Evolutionary conservation across 2,329 filamentous ascomycete species (phyloP).

Genomic region (Cladophialophora psammophila): DNA sequence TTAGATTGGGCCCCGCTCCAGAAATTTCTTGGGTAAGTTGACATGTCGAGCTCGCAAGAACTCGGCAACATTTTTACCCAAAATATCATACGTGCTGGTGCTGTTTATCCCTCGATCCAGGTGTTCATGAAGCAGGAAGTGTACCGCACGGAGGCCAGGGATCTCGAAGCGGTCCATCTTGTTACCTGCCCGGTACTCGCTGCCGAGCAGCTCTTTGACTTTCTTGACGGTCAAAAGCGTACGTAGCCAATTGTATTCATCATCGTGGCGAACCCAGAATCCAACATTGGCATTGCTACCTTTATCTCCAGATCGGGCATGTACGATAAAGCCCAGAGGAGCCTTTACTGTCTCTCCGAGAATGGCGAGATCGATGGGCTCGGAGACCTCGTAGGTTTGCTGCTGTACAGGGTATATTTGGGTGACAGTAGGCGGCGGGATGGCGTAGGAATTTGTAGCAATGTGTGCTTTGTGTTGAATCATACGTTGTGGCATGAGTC

Average conservation of each 20-base stretch:
- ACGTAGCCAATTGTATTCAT: constrained; percentile 55
- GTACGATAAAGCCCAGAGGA: constrained; percentile 48
- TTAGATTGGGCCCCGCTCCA: constrained; percentile 15
- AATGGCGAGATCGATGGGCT: constrained; percentile 27
- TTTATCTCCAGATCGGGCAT: constrained; percentile 54
- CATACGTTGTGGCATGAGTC: constrained; percentile 37
- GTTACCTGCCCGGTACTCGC: constrained; percentile 12
- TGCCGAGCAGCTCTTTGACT: constrained; percentile 26
- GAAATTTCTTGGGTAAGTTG: constrained; percentile 20
- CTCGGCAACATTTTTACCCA: constrained; percentile 21
- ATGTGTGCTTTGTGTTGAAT: constrained; percentile 42
- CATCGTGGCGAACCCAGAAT: constrained; percentile 52
- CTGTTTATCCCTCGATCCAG: constrained; percentile 13
- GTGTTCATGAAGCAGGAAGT: constrained; percentile 27
- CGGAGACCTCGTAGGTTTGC: constrained; percentile 34
- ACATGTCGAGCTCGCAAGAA: constrained; percentile 20
- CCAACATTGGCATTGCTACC: constrained; percentile 55
- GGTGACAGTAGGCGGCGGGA: constrained; percentile 25
- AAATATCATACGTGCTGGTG: constrained; percentile 18
- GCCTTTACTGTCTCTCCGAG: constrained; percentile 42
- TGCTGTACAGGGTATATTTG: constrained; percentile 29
- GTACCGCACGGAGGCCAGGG: constrained; percentile 19
- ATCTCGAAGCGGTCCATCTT: constrained; percentile 30
- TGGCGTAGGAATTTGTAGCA: constrained; percentile 32
- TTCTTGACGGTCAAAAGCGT: constrained; percentile 26